Percentiles rank a stretch among this genome's conserved stretches.
phyloP scores from a whole-genome alignment of 2,329 filamentous ascomycete genomes.

The Fusarium haematococcum region DNA sequence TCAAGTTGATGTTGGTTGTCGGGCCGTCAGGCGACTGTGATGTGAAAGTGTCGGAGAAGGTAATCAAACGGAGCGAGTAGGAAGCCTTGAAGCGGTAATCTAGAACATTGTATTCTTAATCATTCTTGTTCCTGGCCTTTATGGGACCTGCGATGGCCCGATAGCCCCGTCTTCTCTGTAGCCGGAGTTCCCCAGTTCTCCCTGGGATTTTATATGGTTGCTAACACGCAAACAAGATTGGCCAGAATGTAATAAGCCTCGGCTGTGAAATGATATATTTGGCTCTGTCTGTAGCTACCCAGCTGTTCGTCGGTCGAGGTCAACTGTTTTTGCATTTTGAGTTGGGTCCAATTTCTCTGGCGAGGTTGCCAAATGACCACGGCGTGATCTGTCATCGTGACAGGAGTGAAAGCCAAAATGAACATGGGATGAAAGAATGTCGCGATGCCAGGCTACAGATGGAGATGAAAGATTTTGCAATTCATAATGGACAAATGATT shows the following conservation, averaged over 20 bases:
- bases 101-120: not conserved
- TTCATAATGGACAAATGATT: not conserved
- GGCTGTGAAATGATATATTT: too few species aligned
- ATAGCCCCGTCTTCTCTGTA: too few species aligned
- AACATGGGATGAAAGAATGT: not conserved
- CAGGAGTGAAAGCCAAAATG: not conserved
- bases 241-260: too few species aligned
- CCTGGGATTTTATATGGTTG: too few species aligned
- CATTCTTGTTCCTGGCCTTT: not conserved
- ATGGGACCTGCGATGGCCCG: not conserved
- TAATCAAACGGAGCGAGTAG: not conserved
- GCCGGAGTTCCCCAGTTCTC: too few species aligned
- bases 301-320: too few species aligned
- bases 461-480: not conserved
- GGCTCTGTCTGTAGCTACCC: too few species aligned
- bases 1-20: not conserved
- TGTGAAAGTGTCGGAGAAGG: not conserved
- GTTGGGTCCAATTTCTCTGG: too few species aligned
- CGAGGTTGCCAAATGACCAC: too few species aligned
- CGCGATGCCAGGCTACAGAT: not conserved
- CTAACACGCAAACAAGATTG: too few species aligned
- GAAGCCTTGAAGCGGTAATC: not conserved
- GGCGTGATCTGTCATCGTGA: not conserved
- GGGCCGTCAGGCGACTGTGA: not conserved
- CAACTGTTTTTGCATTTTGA: too few species aligned